Base-by-base conservation (phyloP, 345 rosid genomes). In the Camelina sativa region DNA sequence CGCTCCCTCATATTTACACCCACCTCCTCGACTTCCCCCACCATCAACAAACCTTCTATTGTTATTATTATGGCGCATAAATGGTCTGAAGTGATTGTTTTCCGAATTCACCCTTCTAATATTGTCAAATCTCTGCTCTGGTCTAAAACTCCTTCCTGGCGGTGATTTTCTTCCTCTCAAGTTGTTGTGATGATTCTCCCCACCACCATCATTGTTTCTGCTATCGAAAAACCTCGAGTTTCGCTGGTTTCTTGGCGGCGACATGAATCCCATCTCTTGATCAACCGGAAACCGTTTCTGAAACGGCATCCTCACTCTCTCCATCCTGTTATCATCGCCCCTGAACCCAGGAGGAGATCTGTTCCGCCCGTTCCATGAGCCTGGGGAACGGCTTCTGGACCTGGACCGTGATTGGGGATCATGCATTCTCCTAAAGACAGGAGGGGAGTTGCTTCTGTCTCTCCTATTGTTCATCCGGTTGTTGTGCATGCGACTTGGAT, bases 381-480 rank as follows among this genome's bases (percentile, higher is more conserved):
- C 38, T 7, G 89, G 88, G 1, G 90, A 80, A n/a, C 78, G 84
- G 46, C 86, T 80, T 76, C 84, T 80, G 5, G 87, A 85, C 50
- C 88, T 86, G 4, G 86, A 82, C 41, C 52, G 71, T 34, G 84
- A 65, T 48, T 65, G 62, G 11, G 50, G 56, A 65, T 76, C 65
- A 63, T 72, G 65, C 8, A 64, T 66, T 43, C 78, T 80, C 65
- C 80, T 81, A 50, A 69, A 43, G 38, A 56, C 54, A 0, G 83
- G 83, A 43, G 41, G 41, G 4, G 93, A 80, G 67, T 71, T 78
- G 55, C 84, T 79, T 80, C 87, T 85, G 2, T 81, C 86, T 80
- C 88, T 85, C 72, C 81, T 74, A 38, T 35, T 69, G 34, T 74
- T 74, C 67, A 66, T 50, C 53, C 34, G 20, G 52, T 57, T 37